phyloP scores from a whole-genome alignment of 805 yeast species.

The Candida montana region DNA sequence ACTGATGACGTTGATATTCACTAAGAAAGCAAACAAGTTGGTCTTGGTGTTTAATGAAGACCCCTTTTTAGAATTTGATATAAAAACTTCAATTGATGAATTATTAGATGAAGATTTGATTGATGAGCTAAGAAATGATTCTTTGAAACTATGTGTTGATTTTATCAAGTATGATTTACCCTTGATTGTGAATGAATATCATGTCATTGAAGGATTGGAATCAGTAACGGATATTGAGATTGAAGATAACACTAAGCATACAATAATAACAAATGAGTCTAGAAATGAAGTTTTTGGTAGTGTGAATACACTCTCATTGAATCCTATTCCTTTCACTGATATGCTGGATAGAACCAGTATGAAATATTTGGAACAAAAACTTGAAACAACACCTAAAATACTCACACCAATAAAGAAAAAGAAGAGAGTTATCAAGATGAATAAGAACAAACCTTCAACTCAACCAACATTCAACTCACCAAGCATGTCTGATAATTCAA shows the following conservation, averaged over 20 bases:
- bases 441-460: constrained; percentile 6
- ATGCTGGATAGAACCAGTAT: constrained; percentile 16
- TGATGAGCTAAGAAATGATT: constrained; percentile 17
- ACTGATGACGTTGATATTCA: constrained; percentile 19
- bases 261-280: not conserved
- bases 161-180: constrained; percentile 23
- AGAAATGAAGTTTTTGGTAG: constrained; percentile 1
- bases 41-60: constrained; percentile 24
- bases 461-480: not conserved
- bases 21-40: constrained; percentile 15
- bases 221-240: constrained; percentile 4
- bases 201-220: constrained; percentile 13
- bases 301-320: constrained; percentile 20
- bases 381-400: not conserved
- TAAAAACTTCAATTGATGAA: constrained; percentile 24
- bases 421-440: constrained; percentile 21
- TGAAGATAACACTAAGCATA: constrained; percentile 4
- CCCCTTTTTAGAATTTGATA: constrained; percentile 19
- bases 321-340: constrained; percentile 13
- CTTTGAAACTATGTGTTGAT: constrained; percentile 15
- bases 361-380: constrained; percentile 4
- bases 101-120: constrained; percentile 22
- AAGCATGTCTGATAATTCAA: not conserved
- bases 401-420: constrained; percentile 4
- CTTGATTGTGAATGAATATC: constrained; percentile 12